A percentile compares a stretch with the other conserved stretches of the same genome.
Evolutionary conservation across 2,329 filamentous ascomycete genomes (phyloP).

Genomic region (Fusarium lateritium): DNA sequence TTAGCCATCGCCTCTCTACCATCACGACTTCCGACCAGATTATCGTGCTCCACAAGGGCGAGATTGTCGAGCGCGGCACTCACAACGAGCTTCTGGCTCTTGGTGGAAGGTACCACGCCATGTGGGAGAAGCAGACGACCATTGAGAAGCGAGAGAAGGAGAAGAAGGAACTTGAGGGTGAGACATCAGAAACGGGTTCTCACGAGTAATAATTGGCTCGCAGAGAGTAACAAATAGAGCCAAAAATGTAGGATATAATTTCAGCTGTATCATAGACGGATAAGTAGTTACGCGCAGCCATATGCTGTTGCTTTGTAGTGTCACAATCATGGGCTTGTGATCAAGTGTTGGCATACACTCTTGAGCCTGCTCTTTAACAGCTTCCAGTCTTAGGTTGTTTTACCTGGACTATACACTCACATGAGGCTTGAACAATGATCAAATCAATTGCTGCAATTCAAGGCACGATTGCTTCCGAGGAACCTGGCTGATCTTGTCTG

Average conservation of each 20-base stretch:
- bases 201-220: neutral
- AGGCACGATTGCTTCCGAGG: neutral
- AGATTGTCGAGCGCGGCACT: constrained; percentile 65
- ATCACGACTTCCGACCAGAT: constrained; percentile 70
- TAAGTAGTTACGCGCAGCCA: neutral
- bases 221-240: neutral
- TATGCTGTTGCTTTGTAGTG: neutral
- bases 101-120: constrained; percentile 64
- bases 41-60: constrained; percentile 66
- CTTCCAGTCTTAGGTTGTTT: neutral
- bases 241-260: constrained; percentile 5
- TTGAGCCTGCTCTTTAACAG: neutral
- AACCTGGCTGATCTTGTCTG: neutral
- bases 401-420: neutral
- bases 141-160: constrained; percentile 56
- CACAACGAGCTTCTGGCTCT: constrained; percentile 63
- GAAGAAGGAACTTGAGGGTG: constrained; percentile 50
- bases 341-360: neutral
- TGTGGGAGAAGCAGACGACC: constrained; percentile 68
- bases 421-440: too few relatives aligned
- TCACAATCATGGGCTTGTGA: neutral
- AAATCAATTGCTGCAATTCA: neutral
- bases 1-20: constrained; percentile 70
- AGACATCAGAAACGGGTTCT: constrained; percentile 23
- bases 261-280: neutral